phyloP scores from a whole-genome alignment of 1,284 basidiomycete genomes.

The Cutaneotrichosporon cutaneum region DNA sequence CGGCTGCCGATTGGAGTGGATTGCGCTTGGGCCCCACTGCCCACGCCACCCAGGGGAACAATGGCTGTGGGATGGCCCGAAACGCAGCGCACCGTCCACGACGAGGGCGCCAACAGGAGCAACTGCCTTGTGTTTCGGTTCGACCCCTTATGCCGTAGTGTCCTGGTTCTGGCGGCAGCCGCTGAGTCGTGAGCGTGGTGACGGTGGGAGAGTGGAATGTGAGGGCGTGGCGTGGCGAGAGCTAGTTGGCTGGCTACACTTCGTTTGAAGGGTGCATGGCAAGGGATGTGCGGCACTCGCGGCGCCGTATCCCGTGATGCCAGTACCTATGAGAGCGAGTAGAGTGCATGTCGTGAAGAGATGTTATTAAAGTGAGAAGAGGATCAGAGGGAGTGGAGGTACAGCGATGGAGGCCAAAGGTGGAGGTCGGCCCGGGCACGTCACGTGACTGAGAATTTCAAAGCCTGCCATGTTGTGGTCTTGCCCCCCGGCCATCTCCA shows the following conservation, averaged over 20 bases:
- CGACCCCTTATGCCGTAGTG: not conserved
- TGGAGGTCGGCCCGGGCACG: not conserved
- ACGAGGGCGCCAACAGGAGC: not conserved
- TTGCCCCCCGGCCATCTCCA: too few species aligned
- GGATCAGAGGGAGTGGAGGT: not conserved
- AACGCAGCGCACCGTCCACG: not conserved
- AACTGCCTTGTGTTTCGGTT: not conserved
- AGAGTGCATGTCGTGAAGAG: not conserved
- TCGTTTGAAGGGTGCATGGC: not conserved
- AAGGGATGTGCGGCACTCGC: not conserved
- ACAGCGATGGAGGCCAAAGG: not conserved
- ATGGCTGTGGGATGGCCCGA: not conserved
- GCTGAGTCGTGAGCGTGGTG: conserved; percentile 3
- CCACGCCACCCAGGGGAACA: conserved; percentile 1
- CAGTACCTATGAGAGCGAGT: not conserved
- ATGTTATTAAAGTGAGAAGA: not conserved
- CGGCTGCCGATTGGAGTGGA: not conserved
- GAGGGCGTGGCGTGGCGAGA: not conserved
- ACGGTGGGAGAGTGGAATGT: not conserved
- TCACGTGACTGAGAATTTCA: conserved; percentile 25
- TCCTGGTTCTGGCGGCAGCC: not conserved
- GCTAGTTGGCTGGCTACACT: too few species aligned
- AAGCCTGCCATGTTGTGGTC: not conserved
- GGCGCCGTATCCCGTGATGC: not conserved
- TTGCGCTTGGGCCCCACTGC: not conserved